These are phyloP conservation scores for Colletotrichum sansevieriae DNA, from an alignment of 2,329 filamentous ascomycete genomes.

Conservation along the genomic window DNA sequence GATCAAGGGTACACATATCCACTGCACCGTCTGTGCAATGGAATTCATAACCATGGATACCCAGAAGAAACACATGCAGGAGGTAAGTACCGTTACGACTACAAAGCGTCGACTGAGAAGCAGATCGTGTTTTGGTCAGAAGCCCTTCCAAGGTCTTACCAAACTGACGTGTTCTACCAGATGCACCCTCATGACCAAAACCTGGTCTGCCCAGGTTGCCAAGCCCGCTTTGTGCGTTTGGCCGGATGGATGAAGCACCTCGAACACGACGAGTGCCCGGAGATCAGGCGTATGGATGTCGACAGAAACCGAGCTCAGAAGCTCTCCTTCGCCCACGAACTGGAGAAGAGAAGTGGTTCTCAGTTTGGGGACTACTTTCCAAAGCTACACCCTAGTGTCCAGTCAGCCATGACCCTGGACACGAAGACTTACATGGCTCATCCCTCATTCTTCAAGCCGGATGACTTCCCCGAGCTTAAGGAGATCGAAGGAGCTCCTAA, in stretches of 20 bases:
- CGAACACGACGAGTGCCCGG: conserved; percentile 56
- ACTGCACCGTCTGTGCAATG: conserved; percentile 54
- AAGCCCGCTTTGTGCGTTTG: conserved; percentile 52
- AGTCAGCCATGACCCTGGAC: conserved; percentile 18
- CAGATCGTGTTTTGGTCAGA: no score
- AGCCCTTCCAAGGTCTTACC: no score
- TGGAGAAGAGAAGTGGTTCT: conserved; percentile 44
- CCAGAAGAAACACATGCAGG: conserved; percentile 49
- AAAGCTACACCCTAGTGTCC: conserved; percentile 21
- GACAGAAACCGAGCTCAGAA: conserved; percentile 53
- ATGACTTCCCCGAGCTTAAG: conserved; percentile 33
- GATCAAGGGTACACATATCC: conserved; percentile 48
- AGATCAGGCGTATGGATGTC: conserved; percentile 51
- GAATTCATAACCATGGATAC: conserved; percentile 54
- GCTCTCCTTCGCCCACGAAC: conserved; percentile 50
- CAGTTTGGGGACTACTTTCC: conserved; percentile 43
- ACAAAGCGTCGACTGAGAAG: not conserved
- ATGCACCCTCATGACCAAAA: conserved; percentile 55
- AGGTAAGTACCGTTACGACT: conserved; percentile 34
- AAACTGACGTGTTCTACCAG: conserved; percentile 46
- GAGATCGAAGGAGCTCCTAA: conserved; percentile 39
- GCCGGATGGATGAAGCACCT: conserved; percentile 60
- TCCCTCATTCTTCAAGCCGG: conserved; percentile 33
- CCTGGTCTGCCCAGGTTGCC: conserved; percentile 63
- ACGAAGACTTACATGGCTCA: conserved; percentile 35